Base-by-base conservation (phyloP, 2,329 filamentous ascomycete species). In the Talaromyces sp. region DNA sequence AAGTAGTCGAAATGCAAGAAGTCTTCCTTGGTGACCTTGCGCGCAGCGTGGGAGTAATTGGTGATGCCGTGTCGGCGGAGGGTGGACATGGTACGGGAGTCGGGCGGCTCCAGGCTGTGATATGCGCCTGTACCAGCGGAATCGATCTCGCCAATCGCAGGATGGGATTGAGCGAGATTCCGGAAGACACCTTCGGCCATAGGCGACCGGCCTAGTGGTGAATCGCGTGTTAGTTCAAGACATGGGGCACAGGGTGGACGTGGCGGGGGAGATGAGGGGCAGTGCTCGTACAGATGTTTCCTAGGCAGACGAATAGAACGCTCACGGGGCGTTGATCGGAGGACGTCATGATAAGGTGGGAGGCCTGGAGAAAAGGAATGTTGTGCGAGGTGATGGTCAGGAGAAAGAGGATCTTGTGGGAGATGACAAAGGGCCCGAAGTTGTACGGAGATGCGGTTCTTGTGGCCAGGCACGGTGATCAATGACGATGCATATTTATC, bases 161-260 rank as follows among this genome's bases (percentile, higher is more conserved):
- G 65, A 53, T 87, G 62, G 8, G 75, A 82, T 61, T 82, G 80
- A 36, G 82, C 82, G 36, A 94, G 77, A 55, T 86, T 83, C 53
- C 86, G 85, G 76, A 99, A 97, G 60, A 96, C 89, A 45, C 90
- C 94, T 78, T 97, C 93, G 41, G 92, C 91, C 94, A 99, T 97
- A 29, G 94, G 90, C 7, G 91, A 96, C 55, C 85, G 83, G 67
- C 83, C 80, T 82, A 32, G 16, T n/a, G 42, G 50, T 42, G 49
- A 42, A 27, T 27, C 9, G 56, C n/a, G 47, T 33, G 40, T 24
- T 42, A 49, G 46, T 41, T 41, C 17, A 29, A 44, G 27, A 29
- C 32, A n/a, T 29, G 36, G n/a, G 47, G 11, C 20, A 33, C n/a
- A 17, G 24, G 14, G 29, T 22, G 37, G 33, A 30, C 20, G 29